Percentiles rank a stretch among this genome's conserved stretches.
phyloP scores from a whole-genome alignment of 2,329 filamentous ascomycete genomes.

The Cercospora sp. region DNA sequence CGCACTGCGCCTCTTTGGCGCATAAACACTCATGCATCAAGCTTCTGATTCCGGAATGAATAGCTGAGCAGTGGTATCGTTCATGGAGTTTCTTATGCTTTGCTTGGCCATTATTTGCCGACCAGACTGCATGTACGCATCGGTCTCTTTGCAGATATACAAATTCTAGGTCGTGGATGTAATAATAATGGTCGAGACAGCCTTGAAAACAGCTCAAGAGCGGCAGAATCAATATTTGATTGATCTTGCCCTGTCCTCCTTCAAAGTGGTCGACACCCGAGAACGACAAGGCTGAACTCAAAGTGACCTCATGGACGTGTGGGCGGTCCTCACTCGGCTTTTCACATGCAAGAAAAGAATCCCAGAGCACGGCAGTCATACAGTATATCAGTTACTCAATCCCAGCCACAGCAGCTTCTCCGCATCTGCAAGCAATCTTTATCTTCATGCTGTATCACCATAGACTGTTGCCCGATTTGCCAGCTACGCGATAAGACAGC shows the following conservation, averaged over 20 bases:
- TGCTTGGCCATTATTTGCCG: not conserved
- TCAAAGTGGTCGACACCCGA: not conserved
- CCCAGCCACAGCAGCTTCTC: conserved; percentile 7
- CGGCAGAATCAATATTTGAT: not conserved
- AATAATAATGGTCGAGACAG: not conserved
- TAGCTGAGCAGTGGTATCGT: not conserved
- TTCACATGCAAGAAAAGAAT: not conserved
- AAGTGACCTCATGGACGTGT: not conserved
- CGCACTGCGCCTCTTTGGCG: not conserved
- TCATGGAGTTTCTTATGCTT: not conserved
- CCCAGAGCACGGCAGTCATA: not conserved
- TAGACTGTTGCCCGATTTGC: not conserved
- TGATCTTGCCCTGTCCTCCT: not conserved
- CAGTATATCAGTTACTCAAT: not conserved
- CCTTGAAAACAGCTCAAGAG: not conserved
- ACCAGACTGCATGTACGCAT: not conserved
- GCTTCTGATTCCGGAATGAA: not conserved
- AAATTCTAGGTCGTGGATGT: too few relatives aligned
- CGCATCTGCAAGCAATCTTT: conserved; percentile 8
- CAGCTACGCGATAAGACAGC: not conserved
- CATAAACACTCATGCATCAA: not conserved
- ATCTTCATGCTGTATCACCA: conserved; percentile 7
- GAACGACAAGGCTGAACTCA: conserved; percentile 2
- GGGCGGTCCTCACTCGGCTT: not conserved
- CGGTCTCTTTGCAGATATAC: not conserved